Conservation (phyloP, 306 rosid species). For the Prunus davidiana region DNA sequence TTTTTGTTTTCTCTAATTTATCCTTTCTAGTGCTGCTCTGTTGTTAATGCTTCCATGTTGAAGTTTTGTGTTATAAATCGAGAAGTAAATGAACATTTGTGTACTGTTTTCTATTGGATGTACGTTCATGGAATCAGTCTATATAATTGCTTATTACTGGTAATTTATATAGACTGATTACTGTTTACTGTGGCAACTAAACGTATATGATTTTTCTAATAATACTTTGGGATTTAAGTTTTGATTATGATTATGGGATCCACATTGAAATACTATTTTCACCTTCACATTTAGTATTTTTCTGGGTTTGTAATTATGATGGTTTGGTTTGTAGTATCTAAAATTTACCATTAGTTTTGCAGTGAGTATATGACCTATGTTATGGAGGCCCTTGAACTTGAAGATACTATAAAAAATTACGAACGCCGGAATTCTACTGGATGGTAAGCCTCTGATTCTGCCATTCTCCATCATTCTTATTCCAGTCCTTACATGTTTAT, state of each 20-base stretch:
- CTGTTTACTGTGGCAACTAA: not conserved
- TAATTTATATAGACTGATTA: not conserved
- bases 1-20: not conserved
- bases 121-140: not conserved
- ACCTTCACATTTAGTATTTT: slow-evolving; percentile 9
- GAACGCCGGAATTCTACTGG: slow-evolving; percentile 75
- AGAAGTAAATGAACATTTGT: not conserved
- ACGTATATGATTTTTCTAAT: not conserved
- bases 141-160: not conserved
- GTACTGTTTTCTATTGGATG: not conserved
- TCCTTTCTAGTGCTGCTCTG: not conserved
- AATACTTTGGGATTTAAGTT: not conserved
- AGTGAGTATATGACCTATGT: slow-evolving; percentile 86
- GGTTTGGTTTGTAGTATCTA: slow-evolving; percentile 11
- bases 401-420: slow-evolving; percentile 72
- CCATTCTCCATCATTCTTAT: slow-evolving; percentile 2
- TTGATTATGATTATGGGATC: not conserved
- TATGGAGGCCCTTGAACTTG: slow-evolving; percentile 81
- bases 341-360: slow-evolving; percentile 40
- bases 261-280: not conserved
- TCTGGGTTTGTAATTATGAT: slow-evolving; percentile 20
- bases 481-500: not conserved
- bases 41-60: not conserved
- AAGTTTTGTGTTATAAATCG: not conserved
- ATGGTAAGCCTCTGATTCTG: slow-evolving; percentile 59